A percentile compares a stretch with the other conserved stretches of the same genome.
Evolutionary conservation across 257 asterid genomes (phyloP).

Genomic region (Linaria vulgaris): DNA sequence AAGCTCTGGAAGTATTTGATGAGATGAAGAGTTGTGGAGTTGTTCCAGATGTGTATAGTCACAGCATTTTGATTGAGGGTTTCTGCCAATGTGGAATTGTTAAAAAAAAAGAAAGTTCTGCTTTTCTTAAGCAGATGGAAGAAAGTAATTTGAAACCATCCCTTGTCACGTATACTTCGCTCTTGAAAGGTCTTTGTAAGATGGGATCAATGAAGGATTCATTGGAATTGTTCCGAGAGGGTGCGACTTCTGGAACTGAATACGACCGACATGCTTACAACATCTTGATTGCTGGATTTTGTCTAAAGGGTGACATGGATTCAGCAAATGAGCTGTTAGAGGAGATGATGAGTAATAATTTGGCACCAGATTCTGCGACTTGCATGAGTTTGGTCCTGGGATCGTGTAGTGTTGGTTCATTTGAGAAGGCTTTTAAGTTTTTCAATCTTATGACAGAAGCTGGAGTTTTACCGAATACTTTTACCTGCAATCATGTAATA

Average conservation of each 20-base stretch:
- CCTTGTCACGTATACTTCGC: constrained; percentile 40
- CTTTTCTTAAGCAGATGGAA: constrained; percentile 51
- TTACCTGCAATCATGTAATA: constrained; percentile 39
- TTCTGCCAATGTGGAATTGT: constrained; percentile 39
- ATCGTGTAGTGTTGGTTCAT: constrained; percentile 39
- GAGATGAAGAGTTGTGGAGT: constrained; percentile 51
- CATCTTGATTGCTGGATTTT: constrained; percentile 53
- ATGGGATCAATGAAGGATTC: constrained; percentile 40
- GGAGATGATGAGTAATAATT: constrained; percentile 50
- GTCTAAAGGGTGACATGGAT: constrained; percentile 48
- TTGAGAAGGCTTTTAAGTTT: constrained; percentile 36
- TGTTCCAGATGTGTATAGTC: constrained; percentile 52
- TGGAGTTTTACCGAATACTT: constrained; percentile 27
- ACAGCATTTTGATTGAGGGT: constrained; percentile 57
- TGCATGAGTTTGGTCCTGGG: constrained; percentile 42
- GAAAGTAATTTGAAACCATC: constrained; percentile 41
- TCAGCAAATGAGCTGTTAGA: constrained; percentile 43
- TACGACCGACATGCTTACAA: constrained; percentile 46
- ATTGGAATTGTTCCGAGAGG: constrained; percentile 36
- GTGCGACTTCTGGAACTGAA: constrained; percentile 40
- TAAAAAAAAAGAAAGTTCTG: constrained; percentile 37
- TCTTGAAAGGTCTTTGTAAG: constrained; percentile 42
- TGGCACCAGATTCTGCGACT: constrained; percentile 40
- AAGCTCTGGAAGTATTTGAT: constrained; percentile 38
- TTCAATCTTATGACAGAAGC: constrained; percentile 36